Percentiles rank a stretch among this genome's conserved stretches.
phyloP scores from a whole-genome alignment of 192 early-diverging fungal species.

The Umbelopsis sp. region DNA sequence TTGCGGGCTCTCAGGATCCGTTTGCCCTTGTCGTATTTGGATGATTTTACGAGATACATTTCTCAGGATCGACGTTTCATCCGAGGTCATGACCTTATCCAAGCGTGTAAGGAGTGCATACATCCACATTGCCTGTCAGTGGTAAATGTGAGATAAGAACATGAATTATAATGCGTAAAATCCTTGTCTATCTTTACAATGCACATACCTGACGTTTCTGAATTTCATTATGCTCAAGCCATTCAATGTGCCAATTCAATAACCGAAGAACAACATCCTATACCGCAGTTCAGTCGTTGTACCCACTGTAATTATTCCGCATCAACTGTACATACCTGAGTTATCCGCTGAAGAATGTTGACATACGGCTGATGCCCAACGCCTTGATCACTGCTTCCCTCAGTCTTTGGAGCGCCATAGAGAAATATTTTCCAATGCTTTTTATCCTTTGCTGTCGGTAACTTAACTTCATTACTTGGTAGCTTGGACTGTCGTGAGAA shows the following conservation, averaged over 20 bases:
- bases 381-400: not conserved
- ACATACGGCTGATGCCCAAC: not conserved
- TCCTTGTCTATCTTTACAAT: no score
- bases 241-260: not conserved
- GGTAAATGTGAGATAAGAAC: not conserved
- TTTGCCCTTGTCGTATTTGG: slow-evolving; percentile 32
- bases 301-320: not conserved
- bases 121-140: slow-evolving; percentile 39
- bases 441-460: slow-evolving; percentile 1
- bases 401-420: not conserved
- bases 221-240: not conserved
- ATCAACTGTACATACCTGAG: not conserved
- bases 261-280: not conserved
- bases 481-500: not conserved
- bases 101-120: slow-evolving; percentile 44
- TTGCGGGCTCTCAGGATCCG: slow-evolving; percentile 29
- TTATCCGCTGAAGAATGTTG: slow-evolving; percentile 5
- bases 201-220: not conserved
- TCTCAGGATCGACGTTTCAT: slow-evolving; percentile 41
- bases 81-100: slow-evolving; percentile 45
- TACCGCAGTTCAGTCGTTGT: no score
- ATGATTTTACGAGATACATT: slow-evolving; percentile 43
- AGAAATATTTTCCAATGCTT: slow-evolving; percentile 4
- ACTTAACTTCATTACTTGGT: not conserved
- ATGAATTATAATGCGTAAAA: no score